Evolutionary conservation across 805 yeast genomes (phyloP).

Genomic region (Lachancea sp.): DNA sequence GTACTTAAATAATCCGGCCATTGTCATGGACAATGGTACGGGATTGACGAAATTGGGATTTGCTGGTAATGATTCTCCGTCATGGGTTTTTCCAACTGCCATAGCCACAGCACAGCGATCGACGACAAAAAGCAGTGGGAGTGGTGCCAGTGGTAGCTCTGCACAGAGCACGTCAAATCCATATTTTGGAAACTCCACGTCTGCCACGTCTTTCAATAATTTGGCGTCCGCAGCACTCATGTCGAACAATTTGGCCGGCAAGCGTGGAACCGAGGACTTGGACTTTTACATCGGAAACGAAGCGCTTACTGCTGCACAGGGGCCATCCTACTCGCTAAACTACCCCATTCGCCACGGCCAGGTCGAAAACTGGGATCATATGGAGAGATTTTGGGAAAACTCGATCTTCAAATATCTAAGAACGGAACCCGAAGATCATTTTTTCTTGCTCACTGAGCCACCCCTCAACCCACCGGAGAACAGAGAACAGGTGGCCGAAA

Average conservation of each 20-base stretch:
- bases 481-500: constrained; percentile 97
- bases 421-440: constrained; percentile 98
- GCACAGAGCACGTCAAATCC: constrained; percentile 11
- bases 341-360: constrained; percentile 98
- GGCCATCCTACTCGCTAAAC: constrained; percentile 77
- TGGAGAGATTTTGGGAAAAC: constrained; percentile 98
- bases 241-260: constrained; percentile 45
- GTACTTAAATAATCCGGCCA: constrained; percentile 76
- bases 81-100: constrained; percentile 95
- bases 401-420: constrained; percentile 92
- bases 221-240: constrained; percentile 22
- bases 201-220: constrained; percentile 32
- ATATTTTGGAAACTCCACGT: constrained; percentile 33
- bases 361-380: constrained; percentile 98
- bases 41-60: constrained; percentile 96
- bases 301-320: constrained; percentile 85
- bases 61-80: constrained; percentile 98
- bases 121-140: constrained; percentile 32
- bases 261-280: constrained; percentile 87
- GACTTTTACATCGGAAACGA: constrained; percentile 96
- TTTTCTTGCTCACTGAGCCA: constrained; percentile 92
- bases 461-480: constrained; percentile 99
- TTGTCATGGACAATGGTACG: constrained; percentile 98
- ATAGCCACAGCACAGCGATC: constrained; percentile 60
- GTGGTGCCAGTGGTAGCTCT: constrained; percentile 19